These are phyloP conservation scores for Coemansia sp. DNA, from an alignment of 192 early-diverging fungal species.

Conservation along the genomic window DNA sequence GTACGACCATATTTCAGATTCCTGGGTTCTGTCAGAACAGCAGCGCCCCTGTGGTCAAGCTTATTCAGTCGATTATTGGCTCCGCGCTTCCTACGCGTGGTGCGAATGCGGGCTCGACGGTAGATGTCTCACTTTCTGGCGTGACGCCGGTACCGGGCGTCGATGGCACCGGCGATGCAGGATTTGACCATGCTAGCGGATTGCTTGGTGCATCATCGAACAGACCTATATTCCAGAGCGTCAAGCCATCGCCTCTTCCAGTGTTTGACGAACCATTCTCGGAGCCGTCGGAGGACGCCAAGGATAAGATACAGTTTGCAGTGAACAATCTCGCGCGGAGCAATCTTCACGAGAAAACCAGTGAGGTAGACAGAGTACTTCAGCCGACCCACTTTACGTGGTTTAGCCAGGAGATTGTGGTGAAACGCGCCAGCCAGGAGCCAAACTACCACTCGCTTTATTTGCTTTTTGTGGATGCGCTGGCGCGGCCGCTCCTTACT, in stretches of 20 bases:
- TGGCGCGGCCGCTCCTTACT: slow-evolving; percentile 66
- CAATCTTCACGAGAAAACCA: slow-evolving; percentile 84
- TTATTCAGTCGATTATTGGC: slow-evolving; percentile 37
- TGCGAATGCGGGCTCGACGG: slow-evolving; percentile 17
- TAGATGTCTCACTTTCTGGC: slow-evolving; percentile 17
- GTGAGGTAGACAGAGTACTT: slow-evolving; percentile 59
- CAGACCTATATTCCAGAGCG: slow-evolving; percentile 25
- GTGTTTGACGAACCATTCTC: slow-evolving; percentile 25
- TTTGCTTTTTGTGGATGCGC: slow-evolving; percentile 74
- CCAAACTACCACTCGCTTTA: slow-evolving; percentile 97
- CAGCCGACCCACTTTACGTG: slow-evolving; percentile 77
- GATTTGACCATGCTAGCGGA: background rate
- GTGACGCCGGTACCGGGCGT: slow-evolving; percentile 21
- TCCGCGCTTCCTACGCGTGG: slow-evolving; percentile 23
- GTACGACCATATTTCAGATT: slow-evolving; percentile 79
- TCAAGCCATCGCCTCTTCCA: slow-evolving; percentile 39
- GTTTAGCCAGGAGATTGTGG: slow-evolving; percentile 95
- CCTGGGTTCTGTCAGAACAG: slow-evolving; percentile 71
- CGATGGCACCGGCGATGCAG: slow-evolving; percentile 33
- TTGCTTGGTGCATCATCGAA: background rate
- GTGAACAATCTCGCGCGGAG: slow-evolving; percentile 92
- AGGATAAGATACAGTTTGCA: slow-evolving; percentile 96
- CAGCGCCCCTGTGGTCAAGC: slow-evolving; percentile 34
- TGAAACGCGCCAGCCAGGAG: slow-evolving; percentile 93
- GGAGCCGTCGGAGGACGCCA: slow-evolving; percentile 54